Percentiles rank a stretch among this genome's conserved stretches.
Evolutionary conservation across 2,329 filamentous ascomycete genomes (phyloP).

Genomic region (Epichloe coenophiala): DNA sequence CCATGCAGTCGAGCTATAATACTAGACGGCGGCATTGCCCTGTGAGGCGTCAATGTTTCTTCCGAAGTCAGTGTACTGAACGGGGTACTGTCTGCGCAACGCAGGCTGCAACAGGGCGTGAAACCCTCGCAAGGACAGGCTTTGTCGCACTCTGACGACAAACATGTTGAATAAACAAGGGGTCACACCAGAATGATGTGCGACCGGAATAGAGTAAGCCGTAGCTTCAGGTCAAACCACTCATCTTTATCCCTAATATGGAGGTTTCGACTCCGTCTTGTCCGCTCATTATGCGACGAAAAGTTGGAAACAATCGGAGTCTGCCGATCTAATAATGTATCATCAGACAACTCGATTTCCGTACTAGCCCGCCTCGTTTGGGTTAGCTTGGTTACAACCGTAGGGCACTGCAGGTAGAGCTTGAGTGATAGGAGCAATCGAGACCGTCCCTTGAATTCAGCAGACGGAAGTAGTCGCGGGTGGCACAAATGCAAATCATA

Average conservation of each 20-base stretch:
- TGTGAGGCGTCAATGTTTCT: not conserved
- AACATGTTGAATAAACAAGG: slow-evolving; percentile 3
- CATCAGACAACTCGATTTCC: no score
- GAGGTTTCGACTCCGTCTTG: not conserved
- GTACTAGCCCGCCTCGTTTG: no score
- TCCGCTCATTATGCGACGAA: not conserved
- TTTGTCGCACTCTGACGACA: slow-evolving; percentile 5
- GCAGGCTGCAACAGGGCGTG: slow-evolving; percentile 8
- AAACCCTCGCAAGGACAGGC: slow-evolving; percentile 7
- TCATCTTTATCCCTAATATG: not conserved
- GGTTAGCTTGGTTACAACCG: not conserved
- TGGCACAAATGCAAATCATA: no score
- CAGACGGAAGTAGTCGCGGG: not conserved
- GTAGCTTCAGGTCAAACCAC: slow-evolving; percentile 2
- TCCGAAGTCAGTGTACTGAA: not conserved
- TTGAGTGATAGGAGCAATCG: not conserved
- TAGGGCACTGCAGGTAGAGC: not conserved
- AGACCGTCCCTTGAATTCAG: not conserved
- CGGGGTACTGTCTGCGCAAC: slow-evolving; percentile 1
- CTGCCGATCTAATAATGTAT: slow-evolving; percentile 1
- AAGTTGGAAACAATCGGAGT: slow-evolving; percentile 3
- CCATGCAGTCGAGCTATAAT: not conserved
- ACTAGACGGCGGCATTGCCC: not conserved
- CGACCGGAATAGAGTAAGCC: slow-evolving; percentile 9
- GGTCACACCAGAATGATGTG: slow-evolving; percentile 7